Conservation (phyloP, 805 yeast species). For the Lachancea fermentati region DNA sequence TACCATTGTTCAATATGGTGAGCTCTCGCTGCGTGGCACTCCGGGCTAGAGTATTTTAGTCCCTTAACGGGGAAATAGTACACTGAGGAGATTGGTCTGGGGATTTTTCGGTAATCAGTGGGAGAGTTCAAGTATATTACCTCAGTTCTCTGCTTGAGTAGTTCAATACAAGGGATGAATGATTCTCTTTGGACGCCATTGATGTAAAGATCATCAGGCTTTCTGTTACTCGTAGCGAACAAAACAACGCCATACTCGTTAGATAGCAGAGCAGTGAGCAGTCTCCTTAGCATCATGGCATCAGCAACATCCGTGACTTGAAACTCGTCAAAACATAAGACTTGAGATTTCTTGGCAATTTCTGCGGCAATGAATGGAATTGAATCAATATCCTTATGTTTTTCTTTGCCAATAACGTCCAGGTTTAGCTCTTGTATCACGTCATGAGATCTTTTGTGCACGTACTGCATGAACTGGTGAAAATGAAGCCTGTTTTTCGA, state of each 20-base stretch:
- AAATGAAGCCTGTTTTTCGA: constrained; percentile 83
- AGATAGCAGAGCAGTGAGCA: constrained; percentile 59
- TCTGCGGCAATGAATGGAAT: constrained; percentile 81
- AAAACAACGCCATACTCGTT: constrained; percentile 77
- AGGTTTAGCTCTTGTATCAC: constrained; percentile 56
- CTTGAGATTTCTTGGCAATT: constrained; percentile 67
- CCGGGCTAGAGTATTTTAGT: constrained; percentile 45
- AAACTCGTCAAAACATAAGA: constrained; percentile 92
- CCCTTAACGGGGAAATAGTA: constrained; percentile 71
- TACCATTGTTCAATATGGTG: constrained; percentile 77
- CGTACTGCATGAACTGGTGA: constrained; percentile 93
- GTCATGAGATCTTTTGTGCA: constrained; percentile 83
- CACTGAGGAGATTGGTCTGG: constrained; percentile 74
- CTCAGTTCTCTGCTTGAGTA: constrained; percentile 64
- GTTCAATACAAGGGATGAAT: constrained; percentile 85
- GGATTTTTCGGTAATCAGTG: constrained; percentile 87
- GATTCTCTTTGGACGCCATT: constrained; percentile 92
- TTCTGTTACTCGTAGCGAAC: constrained; percentile 92
- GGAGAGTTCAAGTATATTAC: constrained; percentile 84
- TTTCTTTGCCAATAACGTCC: constrained; percentile 26
- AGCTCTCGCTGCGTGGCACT: constrained; percentile 45
- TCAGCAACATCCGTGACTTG: constrained; percentile 99
- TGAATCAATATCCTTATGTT: constrained; percentile 61
- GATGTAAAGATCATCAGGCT: constrained; percentile 87
- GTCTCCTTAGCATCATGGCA: constrained; percentile 87